Percentiles rank a stretch among this genome's conserved stretches.
Evolutionary conservation across 2,329 filamentous ascomycete genomes (phyloP).

Genomic region (Fusarium neocosmosporiellum): DNA sequence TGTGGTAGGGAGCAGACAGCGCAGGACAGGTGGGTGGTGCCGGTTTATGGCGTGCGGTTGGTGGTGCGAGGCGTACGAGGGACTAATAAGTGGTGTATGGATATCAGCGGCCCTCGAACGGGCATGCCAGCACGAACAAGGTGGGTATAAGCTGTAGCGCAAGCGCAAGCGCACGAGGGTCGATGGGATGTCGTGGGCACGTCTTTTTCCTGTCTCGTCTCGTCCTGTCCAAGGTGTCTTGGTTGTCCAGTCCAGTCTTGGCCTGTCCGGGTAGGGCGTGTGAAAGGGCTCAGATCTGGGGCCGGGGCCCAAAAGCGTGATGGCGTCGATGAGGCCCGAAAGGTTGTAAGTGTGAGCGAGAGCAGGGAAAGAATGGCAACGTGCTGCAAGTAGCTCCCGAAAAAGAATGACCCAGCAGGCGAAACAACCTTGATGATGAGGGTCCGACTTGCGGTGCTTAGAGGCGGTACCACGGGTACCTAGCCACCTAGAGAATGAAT

Average conservation of each 20-base stretch:
- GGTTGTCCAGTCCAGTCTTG: not conserved
- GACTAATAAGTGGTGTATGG: slow-evolving; percentile 30
- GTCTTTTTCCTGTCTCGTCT: slow-evolving; percentile 2
- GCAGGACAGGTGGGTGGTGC: slow-evolving; percentile 27
- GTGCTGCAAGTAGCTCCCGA: slow-evolving; percentile 32
- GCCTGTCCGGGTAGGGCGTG: slow-evolving; percentile 17
- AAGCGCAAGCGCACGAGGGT: slow-evolving; percentile 15
- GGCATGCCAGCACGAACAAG: slow-evolving; percentile 17
- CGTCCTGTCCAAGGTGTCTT: not conserved
- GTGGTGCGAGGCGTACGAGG: slow-evolving; percentile 29
- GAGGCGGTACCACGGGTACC: slow-evolving; percentile 1
- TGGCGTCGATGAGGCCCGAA: slow-evolving; percentile 37
- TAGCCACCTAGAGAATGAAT: not conserved
- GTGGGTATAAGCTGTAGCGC: slow-evolving; percentile 24
- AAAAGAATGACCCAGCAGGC: slow-evolving; percentile 15
- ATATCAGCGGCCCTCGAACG: slow-evolving; percentile 31
- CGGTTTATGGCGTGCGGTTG: slow-evolving; percentile 41
- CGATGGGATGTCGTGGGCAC: slow-evolving; percentile 21
- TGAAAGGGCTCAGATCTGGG: slow-evolving; percentile 36
- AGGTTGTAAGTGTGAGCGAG: slow-evolving; percentile 27
- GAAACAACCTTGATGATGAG: slow-evolving; percentile 31
- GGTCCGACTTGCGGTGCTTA: slow-evolving; percentile 7
- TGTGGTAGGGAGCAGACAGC: slow-evolving; percentile 26
- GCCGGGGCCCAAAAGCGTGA: slow-evolving; percentile 28
- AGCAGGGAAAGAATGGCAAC: slow-evolving; percentile 24